Base-by-base conservation (phyloP, 1,284 basidiomycete genomes). In the Tilletia walkeri region DNA sequence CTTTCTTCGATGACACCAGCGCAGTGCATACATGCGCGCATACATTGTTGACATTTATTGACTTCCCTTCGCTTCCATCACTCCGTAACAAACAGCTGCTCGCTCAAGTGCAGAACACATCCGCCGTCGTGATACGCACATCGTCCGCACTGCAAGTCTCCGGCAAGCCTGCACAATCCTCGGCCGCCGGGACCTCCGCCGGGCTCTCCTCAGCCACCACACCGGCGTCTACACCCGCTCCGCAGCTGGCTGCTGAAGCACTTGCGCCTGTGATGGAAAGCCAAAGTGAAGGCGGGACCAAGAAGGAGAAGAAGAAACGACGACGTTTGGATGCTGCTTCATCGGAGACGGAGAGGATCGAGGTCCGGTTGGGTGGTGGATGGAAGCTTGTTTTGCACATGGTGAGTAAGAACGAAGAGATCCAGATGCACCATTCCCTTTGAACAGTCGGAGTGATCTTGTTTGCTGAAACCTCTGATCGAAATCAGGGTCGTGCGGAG, bases 261-360 rank as follows among this genome's bases (percentile, higher is more conserved):
- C 41, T 45, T 14, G 41, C 14, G 6, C 9, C 14, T 14, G 41
- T 7, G 6, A 14, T 45, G 41, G 41, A 45, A 14, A 14, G 14
- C 41, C 9, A 45, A 14, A 45, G 14, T 7, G 41, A 7, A 14
- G 41, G 14, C 41, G 41, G 41, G 41, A 30, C 24, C 24, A 45
- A 45, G 41, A 45, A 45, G 9, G 14, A 14, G 14, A 45, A 45
- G 41, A 45, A 14, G 41, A 45, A 45, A 14, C 41, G 41, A 0
- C 41, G 41, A 14, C 41, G 41, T 1, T 45, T 45, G 41, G 41
- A 45, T 45, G 41, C 41, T 45, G 41, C 41, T 34, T 34, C 20
- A 30, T 56, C 54, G 20, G 34, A 56, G 54, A 14, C 54, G 39
- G 59, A 63, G 14, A 38, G 12, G 36, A 63, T 63, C 12, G 59